These are phyloP conservation scores for Rutidosis leptorrhynchoides DNA, from an alignment of 129 eudicot species.

Conservation along the genomic window DNA sequence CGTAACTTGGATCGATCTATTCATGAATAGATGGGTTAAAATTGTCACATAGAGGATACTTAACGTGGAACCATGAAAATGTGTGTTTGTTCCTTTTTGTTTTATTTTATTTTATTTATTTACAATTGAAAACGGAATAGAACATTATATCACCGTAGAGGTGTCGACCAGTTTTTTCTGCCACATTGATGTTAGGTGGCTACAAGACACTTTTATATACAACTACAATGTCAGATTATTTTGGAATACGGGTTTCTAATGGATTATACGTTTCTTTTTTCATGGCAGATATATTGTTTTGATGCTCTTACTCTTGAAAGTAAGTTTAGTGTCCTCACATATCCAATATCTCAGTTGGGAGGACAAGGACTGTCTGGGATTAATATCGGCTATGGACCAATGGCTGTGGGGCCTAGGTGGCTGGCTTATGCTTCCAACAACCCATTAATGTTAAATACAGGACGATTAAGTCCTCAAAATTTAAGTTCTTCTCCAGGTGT, in stretches of 20 bases:
- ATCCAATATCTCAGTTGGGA: slow-evolving; percentile 81
- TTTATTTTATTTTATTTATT: neutral
- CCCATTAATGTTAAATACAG: slow-evolving; percentile 63
- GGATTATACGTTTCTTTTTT: slow-evolving; percentile 15
- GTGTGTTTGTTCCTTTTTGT: neutral
- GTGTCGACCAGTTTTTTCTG: neutral
- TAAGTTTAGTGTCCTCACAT: slow-evolving; percentile 84
- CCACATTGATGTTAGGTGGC: neutral
- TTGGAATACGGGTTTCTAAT: slow-evolving; percentile 9
- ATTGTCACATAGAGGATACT: neutral
- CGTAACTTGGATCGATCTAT: neutral
- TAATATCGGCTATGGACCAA: slow-evolving; percentile 89
- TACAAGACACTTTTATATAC: neutral
- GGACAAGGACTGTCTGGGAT: slow-evolving; percentile 67
- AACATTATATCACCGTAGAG: neutral
- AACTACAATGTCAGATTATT: slow-evolving; percentile 14
- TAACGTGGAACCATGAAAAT: neutral
- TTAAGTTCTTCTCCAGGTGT: slow-evolving; percentile 81
- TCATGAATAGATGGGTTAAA: neutral
- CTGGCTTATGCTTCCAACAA: slow-evolving; percentile 91
- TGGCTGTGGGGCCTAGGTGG: slow-evolving; percentile 97
- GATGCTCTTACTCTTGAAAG: slow-evolving; percentile 90
- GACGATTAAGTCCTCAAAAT: slow-evolving; percentile 83
- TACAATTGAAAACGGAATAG: too few species aligned
- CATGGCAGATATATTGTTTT: slow-evolving; percentile 85